Conservation (phyloP, 1,284 basidiomycete genomes). For the Athelia psychrophila region DNA sequence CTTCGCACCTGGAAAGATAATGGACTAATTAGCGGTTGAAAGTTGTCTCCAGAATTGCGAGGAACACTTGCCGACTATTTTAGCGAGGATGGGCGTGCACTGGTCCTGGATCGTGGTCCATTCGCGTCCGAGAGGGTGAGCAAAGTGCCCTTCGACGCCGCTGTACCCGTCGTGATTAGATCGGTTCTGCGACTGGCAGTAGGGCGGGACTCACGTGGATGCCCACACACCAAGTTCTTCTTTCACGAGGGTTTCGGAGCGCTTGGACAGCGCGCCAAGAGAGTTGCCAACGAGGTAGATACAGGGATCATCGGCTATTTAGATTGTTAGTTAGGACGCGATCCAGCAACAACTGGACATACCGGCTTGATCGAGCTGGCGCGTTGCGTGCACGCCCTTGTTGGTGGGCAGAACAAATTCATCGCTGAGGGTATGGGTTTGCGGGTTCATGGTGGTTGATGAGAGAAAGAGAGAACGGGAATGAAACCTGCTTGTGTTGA, state of each 20-base stretch:
- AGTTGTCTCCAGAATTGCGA: too few species aligned
- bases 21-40: too few species aligned
- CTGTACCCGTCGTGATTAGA: slow-evolving; percentile 60
- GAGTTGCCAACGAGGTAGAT: slow-evolving; percentile 98
- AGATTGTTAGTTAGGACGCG: slow-evolving; percentile 2
- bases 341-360: neutral
- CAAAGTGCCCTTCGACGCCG: slow-evolving; percentile 90
- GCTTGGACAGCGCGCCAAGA: slow-evolving; percentile 80
- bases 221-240: slow-evolving; percentile 92
- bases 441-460: neutral
- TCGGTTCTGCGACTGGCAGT: neutral
- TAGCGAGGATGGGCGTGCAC: slow-evolving; percentile 75
- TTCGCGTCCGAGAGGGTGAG: slow-evolving; percentile 78
- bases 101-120: slow-evolving; percentile 84
- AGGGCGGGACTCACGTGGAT: slow-evolving; percentile 15
- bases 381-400: slow-evolving; percentile 46
- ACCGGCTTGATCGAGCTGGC: slow-evolving; percentile 33
- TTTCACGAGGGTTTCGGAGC: slow-evolving; percentile 69
- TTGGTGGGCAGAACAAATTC: slow-evolving; percentile 68
- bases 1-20: too few species aligned
- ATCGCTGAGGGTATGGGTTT: slow-evolving; percentile 33
- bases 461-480: too few species aligned
- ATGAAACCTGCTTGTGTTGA: too few species aligned
- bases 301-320: slow-evolving; percentile 50
- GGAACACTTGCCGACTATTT: slow-evolving; percentile 86